Conservation (phyloP, 2,329 filamentous ascomycete genomes). For the Plectosphaerella sp. region DNA sequence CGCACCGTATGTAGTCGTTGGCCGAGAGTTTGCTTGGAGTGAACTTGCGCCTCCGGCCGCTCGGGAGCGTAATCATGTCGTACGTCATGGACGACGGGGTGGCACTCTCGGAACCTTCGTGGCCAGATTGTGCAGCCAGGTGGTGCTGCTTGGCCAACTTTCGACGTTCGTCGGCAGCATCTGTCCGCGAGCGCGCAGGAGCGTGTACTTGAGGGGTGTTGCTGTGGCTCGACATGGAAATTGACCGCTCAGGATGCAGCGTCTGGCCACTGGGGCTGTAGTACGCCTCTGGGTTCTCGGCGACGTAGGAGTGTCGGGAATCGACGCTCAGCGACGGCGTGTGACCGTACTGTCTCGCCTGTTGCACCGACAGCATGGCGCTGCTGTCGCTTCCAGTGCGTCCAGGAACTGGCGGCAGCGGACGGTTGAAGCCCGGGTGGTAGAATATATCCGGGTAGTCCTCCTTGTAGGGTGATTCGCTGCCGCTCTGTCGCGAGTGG, state of each 20-base stretch:
- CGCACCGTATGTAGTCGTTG: constrained; percentile 77
- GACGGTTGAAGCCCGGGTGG: constrained; percentile 74
- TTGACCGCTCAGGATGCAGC: constrained; percentile 58
- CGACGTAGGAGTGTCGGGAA: constrained; percentile 30
- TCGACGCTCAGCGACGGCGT: constrained; percentile 45
- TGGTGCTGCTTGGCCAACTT: constrained; percentile 51
- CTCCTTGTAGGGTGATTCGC: constrained; percentile 63
- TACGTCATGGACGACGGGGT: constrained; percentile 58
- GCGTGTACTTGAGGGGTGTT: constrained; percentile 74
- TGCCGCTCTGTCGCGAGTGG: constrained; percentile 51
- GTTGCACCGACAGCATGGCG: constrained; percentile 43
- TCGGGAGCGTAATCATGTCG: constrained; percentile 80
- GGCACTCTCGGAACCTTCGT: constrained; percentile 53
- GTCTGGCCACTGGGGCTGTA: constrained; percentile 23
- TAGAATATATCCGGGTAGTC: constrained; percentile 91
- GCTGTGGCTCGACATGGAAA: constrained; percentile 78
- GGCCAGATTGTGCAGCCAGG: constrained; percentile 22
- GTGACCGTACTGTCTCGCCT: constrained; percentile 38
- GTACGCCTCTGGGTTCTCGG: constrained; percentile 46
- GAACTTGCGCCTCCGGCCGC: constrained; percentile 76
- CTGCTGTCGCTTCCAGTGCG: constrained; percentile 59
- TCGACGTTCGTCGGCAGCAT: constrained; percentile 71
- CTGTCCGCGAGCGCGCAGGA: constrained; percentile 89
- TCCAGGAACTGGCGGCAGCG: constrained; percentile 49
- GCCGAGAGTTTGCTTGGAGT: constrained; percentile 77